phyloP scores from a whole-genome alignment of 2,329 filamentous ascomycete species.

The Huntiella bhutanensis region DNA sequence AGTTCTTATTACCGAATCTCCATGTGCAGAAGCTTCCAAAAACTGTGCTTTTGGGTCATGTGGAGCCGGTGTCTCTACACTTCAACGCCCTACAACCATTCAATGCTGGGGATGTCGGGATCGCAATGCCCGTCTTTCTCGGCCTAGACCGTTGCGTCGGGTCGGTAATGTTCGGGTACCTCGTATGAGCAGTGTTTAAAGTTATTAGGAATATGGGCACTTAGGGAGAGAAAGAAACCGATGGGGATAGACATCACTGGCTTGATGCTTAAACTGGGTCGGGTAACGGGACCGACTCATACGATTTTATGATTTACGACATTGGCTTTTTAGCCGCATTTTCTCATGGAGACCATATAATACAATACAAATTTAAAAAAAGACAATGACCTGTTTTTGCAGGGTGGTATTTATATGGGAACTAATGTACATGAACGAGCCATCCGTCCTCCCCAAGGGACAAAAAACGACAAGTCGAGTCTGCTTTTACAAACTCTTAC shows the following conservation, averaged over 20 bases:
- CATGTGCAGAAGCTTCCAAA: slow-evolving; percentile 17
- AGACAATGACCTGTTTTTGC: too few relatives aligned
- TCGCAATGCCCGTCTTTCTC: slow-evolving; percentile 6
- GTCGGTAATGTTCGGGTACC: slow-evolving; percentile 8
- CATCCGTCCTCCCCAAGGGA: neutral
- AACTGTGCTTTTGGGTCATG: slow-evolving; percentile 21
- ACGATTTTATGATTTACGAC: neutral
- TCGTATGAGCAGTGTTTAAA: slow-evolving; percentile 5
- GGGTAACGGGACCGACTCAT: too few relatives aligned
- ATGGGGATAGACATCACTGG: too few relatives aligned
- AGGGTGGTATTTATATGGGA: too few relatives aligned
- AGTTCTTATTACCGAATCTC: slow-evolving; percentile 21
- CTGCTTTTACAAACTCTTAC: neutral
- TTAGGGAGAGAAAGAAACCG: too few relatives aligned
- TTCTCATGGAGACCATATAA: too few relatives aligned
- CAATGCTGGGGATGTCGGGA: slow-evolving; percentile 20
- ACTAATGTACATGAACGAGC: too few relatives aligned
- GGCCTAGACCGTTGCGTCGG: slow-evolving; percentile 8
- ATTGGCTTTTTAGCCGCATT: neutral
- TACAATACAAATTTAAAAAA: too few relatives aligned
- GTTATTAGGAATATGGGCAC: too few relatives aligned
- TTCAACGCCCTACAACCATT: slow-evolving; percentile 16
- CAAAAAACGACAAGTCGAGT: neutral
- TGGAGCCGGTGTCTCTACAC: slow-evolving; percentile 17
- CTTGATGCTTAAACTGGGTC: too few relatives aligned